Evolutionary conservation across 192 early-diverging fungal species (phyloP).

Genomic region (Coemansia sp.): DNA sequence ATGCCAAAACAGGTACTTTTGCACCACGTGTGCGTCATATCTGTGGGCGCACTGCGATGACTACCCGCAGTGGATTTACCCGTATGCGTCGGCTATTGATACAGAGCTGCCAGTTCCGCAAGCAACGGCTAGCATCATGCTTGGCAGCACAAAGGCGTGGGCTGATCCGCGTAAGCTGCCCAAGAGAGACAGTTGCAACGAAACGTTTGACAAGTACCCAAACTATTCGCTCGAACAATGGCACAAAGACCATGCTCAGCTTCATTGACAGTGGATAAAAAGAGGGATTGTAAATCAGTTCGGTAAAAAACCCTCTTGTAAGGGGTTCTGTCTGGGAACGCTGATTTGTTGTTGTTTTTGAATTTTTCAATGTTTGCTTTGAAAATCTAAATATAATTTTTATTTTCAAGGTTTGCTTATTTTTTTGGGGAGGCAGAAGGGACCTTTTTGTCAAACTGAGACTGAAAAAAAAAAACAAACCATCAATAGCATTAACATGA

Average conservation of each 20-base stretch:
- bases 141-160: slow-evolving; percentile 53
- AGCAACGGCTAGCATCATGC: slow-evolving; percentile 43
- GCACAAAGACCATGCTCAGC: slow-evolving; percentile 55
- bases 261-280: slow-evolving; percentile 6
- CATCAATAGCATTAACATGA: no score
- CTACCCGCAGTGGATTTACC: slow-evolving; percentile 33
- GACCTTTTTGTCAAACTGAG: no score
- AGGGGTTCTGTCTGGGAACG: neutral
- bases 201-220: slow-evolving; percentile 58
- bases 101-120: slow-evolving; percentile 54
- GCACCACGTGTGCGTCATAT: slow-evolving; percentile 58
- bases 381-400: no score
- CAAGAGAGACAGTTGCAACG: slow-evolving; percentile 4
- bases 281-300: neutral
- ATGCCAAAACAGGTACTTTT: slow-evolving; percentile 60
- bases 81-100: slow-evolving; percentile 62
- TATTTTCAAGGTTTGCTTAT: slow-evolving; percentile 1
- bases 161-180: slow-evolving; percentile 31
- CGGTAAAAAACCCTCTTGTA: neutral
- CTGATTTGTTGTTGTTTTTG: slow-evolving; percentile 8
- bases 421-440: no score
- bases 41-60: slow-evolving; percentile 49
- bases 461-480: no score
- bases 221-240: slow-evolving; percentile 57
- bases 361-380: neutral